A percentile compares a stretch with the other conserved stretches of the same genome.
Evolutionary conservation across 192 early-diverging fungal species (phyloP).

Genomic region (Cetraspora pellucida): DNA sequence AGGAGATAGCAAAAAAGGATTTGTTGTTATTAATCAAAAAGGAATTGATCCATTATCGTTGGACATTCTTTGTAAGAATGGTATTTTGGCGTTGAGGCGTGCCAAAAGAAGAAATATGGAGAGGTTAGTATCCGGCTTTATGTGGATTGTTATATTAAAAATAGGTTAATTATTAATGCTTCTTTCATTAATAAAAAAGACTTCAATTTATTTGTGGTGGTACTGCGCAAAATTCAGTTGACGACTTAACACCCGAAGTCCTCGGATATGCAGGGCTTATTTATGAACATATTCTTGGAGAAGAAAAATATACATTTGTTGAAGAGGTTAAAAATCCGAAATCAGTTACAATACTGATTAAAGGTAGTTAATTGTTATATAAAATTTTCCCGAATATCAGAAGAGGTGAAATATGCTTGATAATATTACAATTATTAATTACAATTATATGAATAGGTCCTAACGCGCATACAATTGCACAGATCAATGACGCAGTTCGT

Average conservation of each 20-base stretch:
- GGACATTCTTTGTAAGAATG: conserved; percentile 94
- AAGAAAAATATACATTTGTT: conserved; percentile 99
- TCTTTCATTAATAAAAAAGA: conserved; percentile 7
- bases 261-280: conserved; percentile 91
- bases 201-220: conserved; percentile 96
- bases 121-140: conserved; percentile 42
- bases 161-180: not conserved
- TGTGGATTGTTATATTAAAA: not conserved
- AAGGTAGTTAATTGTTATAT: conserved; percentile 58
- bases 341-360: conserved; percentile 93
- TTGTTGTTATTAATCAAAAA: conserved; percentile 99
- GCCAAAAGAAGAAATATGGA: conserved; percentile 99
- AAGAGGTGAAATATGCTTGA: too few species aligned
- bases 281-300: conserved; percentile 96
- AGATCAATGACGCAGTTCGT: conserved; percentile 97
- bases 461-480: conserved; percentile 87
- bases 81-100: conserved; percentile 90
- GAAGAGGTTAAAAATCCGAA: conserved; percentile 91
- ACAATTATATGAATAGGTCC: conserved; percentile 68
- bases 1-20: conserved; percentile 80
- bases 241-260: conserved; percentile 83
- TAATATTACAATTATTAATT: too few species aligned
- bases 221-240: conserved; percentile 95
- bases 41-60: conserved; percentile 98
- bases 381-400: not conserved